Percentiles rank a stretch among this genome's conserved stretches.
phyloP scores from a whole-genome alignment of 352 stramenopile species.

The Phytophthora boehmeriae region DNA sequence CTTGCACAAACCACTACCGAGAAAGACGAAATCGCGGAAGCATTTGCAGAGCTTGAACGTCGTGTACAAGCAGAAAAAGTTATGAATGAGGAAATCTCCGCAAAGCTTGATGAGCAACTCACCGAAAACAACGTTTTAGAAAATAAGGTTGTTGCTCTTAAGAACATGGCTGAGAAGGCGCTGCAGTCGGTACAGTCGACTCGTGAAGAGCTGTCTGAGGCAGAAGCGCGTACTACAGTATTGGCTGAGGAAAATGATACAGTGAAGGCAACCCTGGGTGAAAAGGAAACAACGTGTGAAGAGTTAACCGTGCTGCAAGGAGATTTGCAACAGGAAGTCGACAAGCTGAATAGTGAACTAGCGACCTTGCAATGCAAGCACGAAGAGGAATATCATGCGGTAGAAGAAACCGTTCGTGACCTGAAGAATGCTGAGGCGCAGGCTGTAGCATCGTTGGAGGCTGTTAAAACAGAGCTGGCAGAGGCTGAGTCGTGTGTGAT shows the following conservation, averaged over 20 bases:
- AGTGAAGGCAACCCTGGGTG: conserved; percentile 13
- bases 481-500: conserved; percentile 40
- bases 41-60: conserved; percentile 19
- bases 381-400: conserved; percentile 14
- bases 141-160: conserved; percentile 33
- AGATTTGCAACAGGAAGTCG: conserved; percentile 27
- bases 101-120: conserved; percentile 33
- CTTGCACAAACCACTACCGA: conserved; percentile 19
- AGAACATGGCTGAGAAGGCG: conserved; percentile 42
- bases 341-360: conserved; percentile 25
- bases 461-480: conserved; percentile 27
- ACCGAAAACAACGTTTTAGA: conserved; percentile 32
- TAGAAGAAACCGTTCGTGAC: conserved; percentile 21
- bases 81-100: conserved; percentile 14
- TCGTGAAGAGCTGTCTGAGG: conserved; percentile 28
- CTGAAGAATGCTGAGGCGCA: conserved; percentile 21
- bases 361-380: conserved; percentile 11
- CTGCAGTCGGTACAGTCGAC: conserved; percentile 35
- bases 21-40: conserved; percentile 24
- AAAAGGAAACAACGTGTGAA: conserved; percentile 25
- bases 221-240: conserved; percentile 22
- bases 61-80: conserved; percentile 26
- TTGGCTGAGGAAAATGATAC: conserved; percentile 31
- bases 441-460: conserved; percentile 22
- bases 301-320: conserved; percentile 18